phyloP scores from a whole-genome alignment of 208 protist genomes.

The Wallacemonas sp. region DNA sequence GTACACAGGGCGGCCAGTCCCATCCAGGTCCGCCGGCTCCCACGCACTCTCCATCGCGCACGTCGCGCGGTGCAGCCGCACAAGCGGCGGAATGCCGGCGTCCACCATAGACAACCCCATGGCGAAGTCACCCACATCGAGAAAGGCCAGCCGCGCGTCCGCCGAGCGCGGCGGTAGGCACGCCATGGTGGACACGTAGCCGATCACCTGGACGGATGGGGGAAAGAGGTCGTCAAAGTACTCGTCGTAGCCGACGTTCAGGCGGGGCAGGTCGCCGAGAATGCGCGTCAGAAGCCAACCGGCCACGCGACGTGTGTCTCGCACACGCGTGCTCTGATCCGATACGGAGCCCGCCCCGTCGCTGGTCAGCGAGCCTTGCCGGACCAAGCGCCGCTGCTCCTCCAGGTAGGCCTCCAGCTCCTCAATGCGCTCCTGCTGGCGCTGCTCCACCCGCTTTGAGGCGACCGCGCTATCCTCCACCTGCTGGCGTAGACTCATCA shows the following conservation, averaged over 20 bases:
- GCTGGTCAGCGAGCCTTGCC: background rate
- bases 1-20: conserved; percentile 39
- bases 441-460: conserved; percentile 25
- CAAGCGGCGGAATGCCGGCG: conserved; percentile 77
- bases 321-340: conserved; percentile 28
- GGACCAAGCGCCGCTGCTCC: conserved; percentile 2
- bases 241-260: conserved; percentile 85
- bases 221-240: conserved; percentile 84
- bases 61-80: conserved; percentile 60
- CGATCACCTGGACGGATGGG: conserved; percentile 65
- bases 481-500: conserved; percentile 51
- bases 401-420: conserved; percentile 42
- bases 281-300: conserved; percentile 84
- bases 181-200: conserved; percentile 83
- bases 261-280: conserved; percentile 60
- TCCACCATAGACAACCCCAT: conserved; percentile 85
- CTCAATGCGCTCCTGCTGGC: conserved; percentile 43
- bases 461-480: conserved; percentile 35
- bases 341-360: background rate
- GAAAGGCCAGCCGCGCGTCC: conserved; percentile 52
- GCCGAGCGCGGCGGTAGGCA: conserved; percentile 59
- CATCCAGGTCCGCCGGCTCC: conserved; percentile 66
- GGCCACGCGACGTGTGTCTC: conserved; percentile 75
- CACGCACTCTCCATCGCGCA: conserved; percentile 34
- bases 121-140: conserved; percentile 77